Conservation (phyloP, 2,329 filamentous ascomycete species). For the Elsinoe necatrix region DNA sequence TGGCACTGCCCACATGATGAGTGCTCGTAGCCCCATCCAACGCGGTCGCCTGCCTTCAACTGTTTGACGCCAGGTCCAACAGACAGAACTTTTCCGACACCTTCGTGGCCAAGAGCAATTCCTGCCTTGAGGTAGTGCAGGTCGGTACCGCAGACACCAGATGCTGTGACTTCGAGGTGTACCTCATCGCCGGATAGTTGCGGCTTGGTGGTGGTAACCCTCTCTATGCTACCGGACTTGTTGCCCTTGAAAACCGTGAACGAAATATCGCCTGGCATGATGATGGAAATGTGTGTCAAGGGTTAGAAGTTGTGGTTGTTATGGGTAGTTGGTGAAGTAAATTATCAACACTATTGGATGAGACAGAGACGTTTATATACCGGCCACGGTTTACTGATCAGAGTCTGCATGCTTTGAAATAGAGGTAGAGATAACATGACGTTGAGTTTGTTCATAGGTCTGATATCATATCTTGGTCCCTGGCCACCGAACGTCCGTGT, state of each 20-base stretch:
- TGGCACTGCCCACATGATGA: constrained; percentile 40
- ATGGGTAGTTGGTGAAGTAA: neutral
- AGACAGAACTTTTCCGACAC: constrained; percentile 44
- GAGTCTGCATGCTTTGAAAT: neutral
- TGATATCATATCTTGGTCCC: neutral
- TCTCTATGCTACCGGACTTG: constrained; percentile 47
- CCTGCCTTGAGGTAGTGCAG: constrained; percentile 36
- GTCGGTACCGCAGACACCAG: constrained; percentile 57
- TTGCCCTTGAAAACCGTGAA: constrained; percentile 59
- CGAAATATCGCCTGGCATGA: constrained; percentile 17
- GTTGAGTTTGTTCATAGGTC: neutral
- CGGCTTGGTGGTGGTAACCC: constrained; percentile 38
- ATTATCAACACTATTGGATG: neutral
- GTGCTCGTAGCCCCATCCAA: constrained; percentile 44
- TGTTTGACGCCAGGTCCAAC: constrained; percentile 39
- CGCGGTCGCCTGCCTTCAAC: constrained; percentile 45
- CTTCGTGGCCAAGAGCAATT: constrained; percentile 48
- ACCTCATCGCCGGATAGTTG: constrained; percentile 48
- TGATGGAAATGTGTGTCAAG: constrained; percentile 13
- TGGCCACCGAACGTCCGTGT: neutral
- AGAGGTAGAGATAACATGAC: neutral
- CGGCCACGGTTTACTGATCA: neutral
- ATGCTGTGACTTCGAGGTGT: constrained; percentile 55
- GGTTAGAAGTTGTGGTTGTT: neutral
- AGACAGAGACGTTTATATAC: neutral